Percentiles rank a stretch among this genome's conserved stretches.
Conservation (phyloP, 805 yeast genomes). For the Dipodascus geniculatus region DNA sequence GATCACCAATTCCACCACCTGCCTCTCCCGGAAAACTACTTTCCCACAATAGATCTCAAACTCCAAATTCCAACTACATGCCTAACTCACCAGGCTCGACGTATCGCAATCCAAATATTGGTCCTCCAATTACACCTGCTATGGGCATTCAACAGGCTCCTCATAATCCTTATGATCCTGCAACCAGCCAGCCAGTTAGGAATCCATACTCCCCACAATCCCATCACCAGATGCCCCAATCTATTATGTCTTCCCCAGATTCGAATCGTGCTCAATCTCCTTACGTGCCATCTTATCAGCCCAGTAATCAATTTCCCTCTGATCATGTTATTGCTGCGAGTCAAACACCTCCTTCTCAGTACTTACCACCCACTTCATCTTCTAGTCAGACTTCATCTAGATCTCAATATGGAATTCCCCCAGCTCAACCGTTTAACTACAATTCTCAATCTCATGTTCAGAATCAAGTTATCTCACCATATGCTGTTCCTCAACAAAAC, state of each 20-base stretch:
- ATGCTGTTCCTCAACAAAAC: constrained; percentile 1
- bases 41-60: not conserved
- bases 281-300: constrained; percentile 2
- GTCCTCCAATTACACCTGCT: constrained; percentile 1
- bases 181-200: not conserved
- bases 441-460: not conserved
- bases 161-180: constrained; percentile 14
- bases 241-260: not conserved
- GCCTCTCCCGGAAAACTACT: constrained; percentile 3
- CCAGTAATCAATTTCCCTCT: not conserved
- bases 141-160: constrained; percentile 6
- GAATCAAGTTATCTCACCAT: not conserved
- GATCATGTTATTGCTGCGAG: not conserved
- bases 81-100: constrained; percentile 8
- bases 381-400: not conserved
- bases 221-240: not conserved
- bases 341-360: constrained; percentile 10
- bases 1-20: constrained; percentile 2
- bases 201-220: constrained; percentile 7
- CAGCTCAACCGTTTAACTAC: not conserved
- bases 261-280: constrained; percentile 3
- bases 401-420: not conserved
- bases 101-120: constrained; percentile 7
- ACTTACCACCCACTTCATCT: constrained; percentile 5
- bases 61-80: not conserved